A percentile compares a stretch with the other conserved stretches of the same genome.
phyloP scores from a whole-genome alignment of 805 yeast species.

The Cyberlindnera maritima region DNA sequence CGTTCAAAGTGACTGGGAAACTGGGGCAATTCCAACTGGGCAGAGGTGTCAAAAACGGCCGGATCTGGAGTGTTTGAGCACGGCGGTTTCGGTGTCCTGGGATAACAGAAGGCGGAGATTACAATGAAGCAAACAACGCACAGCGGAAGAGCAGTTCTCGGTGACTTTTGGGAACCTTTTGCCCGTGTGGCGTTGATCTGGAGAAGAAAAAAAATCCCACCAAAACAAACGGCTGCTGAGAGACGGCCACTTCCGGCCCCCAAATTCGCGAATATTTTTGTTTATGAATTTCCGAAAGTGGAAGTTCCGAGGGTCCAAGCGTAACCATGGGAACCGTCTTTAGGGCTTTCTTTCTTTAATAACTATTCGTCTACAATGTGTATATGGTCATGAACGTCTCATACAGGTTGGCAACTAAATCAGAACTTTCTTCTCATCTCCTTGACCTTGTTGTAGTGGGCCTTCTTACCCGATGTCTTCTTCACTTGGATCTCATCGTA shows the following conservation, averaged over 20 bases:
- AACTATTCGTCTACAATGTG: too few species aligned
- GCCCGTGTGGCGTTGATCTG: not conserved
- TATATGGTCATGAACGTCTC: not conserved
- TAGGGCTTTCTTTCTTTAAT: too few species aligned
- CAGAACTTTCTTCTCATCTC: slow-evolving; percentile 53
- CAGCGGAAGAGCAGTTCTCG: not conserved
- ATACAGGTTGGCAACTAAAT: not conserved
- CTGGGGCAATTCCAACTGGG: not conserved
- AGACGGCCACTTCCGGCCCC: slow-evolving; percentile 7
- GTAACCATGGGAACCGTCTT: not conserved
- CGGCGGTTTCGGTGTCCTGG: not conserved
- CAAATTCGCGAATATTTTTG: slow-evolving; percentile 6
- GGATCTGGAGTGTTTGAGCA: not conserved
- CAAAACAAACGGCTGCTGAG: slow-evolving; percentile 9
- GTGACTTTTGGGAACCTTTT: not conserved
- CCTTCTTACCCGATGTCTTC: slow-evolving; percentile 62
- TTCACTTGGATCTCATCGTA: slow-evolving; percentile 74
- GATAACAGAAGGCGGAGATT: not conserved
- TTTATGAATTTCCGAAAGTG: slow-evolving; percentile 11
- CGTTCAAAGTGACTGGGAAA: not conserved
- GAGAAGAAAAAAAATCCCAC: slow-evolving; percentile 11
- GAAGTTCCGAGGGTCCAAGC: slow-evolving; percentile 11
- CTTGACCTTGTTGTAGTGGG: slow-evolving; percentile 59
- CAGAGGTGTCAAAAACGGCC: not conserved
- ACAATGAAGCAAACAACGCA: not conserved